Percentiles rank a stretch among this genome's conserved stretches.
Conservation (phyloP, 2,329 filamentous ascomycete genomes). For the Calonectria pauciramosa region DNA sequence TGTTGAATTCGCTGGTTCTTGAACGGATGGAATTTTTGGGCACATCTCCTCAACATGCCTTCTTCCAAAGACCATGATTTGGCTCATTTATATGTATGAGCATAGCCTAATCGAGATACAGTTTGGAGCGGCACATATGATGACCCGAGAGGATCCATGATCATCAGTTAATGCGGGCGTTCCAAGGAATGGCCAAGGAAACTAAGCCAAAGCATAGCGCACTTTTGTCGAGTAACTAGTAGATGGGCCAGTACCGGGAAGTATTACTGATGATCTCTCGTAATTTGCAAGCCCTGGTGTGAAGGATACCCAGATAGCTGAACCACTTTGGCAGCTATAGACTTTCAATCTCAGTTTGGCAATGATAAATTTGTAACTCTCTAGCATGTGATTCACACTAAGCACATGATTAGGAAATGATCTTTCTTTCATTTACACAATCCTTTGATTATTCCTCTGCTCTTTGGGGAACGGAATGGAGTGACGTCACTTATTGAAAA, state of each 20-base stretch:
- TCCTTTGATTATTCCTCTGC: not conserved
- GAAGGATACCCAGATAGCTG: not conserved
- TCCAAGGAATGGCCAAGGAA: not conserved
- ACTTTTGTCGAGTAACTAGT: not conserved
- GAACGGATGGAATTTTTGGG: not conserved
- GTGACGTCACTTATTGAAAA: not conserved
- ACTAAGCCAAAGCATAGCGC: not conserved
- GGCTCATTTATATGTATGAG: not conserved
- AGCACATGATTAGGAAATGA: not conserved
- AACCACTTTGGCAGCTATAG: not conserved
- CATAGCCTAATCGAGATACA: not conserved
- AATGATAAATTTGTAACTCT: not conserved
- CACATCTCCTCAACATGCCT: too few species aligned
- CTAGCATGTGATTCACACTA: not conserved
- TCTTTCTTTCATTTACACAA: not conserved
- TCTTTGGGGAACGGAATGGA: not conserved
- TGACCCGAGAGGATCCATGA: not conserved
- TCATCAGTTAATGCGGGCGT: not conserved
- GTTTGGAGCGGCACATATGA: not conserved
- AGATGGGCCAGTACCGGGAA: not conserved
- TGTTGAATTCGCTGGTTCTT: conserved; percentile 15
- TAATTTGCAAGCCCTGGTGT: not conserved
- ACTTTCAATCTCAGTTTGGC: not conserved
- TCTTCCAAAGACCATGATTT: not conserved
- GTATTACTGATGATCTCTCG: not conserved